phyloP scores from a whole-genome alignment of 495 filamentous ascomycete genomes.

The Podospora anserina region DNA sequence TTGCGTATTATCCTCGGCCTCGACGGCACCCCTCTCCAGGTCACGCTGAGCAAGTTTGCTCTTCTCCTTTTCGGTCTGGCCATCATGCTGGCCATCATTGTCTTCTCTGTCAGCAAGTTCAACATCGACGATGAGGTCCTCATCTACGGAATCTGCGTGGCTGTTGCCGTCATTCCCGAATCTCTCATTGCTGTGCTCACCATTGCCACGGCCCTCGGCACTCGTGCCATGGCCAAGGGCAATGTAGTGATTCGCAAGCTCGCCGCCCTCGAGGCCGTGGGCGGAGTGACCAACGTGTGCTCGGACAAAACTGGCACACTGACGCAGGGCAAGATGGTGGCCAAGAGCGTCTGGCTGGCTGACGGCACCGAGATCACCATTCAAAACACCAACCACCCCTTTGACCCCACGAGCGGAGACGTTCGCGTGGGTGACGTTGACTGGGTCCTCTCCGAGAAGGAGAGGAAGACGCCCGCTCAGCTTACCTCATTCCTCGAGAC shows the following conservation, averaged over 20 bases:
- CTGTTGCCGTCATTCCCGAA: constrained; percentile 69
- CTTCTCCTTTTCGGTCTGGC: constrained; percentile 71
- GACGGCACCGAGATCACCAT: constrained; percentile 54
- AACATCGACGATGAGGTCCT: constrained; percentile 66
- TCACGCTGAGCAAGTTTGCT: constrained; percentile 71
- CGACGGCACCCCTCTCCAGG: constrained; percentile 73
- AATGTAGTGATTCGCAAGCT: constrained; percentile 72
- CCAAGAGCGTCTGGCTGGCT: constrained; percentile 74
- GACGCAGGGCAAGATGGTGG: constrained; percentile 72
- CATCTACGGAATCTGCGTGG: constrained; percentile 74
- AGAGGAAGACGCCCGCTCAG: constrained; percentile 13
- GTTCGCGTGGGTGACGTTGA: constrained; percentile 20
- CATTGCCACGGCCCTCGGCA: constrained; percentile 73
- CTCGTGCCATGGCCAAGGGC: constrained; percentile 68
- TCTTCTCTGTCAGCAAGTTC: constrained; percentile 73
- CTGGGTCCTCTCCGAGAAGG: constrained; percentile 6
- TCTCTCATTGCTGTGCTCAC: constrained; percentile 67
- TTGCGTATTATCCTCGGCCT: constrained; percentile 54
- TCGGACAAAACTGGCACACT: constrained; percentile 86
- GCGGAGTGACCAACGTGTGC: constrained; percentile 83
- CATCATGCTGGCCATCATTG: constrained; percentile 70
- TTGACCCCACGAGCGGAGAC: constrained; percentile 31
- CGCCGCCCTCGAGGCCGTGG: constrained; percentile 78
- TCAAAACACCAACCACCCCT: constrained; percentile 53
- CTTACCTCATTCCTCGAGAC: constrained; percentile 29